Evolutionary conservation across 345 rosid genomes (phyloP).

Genomic region (Eucalyptus marginata): DNA sequence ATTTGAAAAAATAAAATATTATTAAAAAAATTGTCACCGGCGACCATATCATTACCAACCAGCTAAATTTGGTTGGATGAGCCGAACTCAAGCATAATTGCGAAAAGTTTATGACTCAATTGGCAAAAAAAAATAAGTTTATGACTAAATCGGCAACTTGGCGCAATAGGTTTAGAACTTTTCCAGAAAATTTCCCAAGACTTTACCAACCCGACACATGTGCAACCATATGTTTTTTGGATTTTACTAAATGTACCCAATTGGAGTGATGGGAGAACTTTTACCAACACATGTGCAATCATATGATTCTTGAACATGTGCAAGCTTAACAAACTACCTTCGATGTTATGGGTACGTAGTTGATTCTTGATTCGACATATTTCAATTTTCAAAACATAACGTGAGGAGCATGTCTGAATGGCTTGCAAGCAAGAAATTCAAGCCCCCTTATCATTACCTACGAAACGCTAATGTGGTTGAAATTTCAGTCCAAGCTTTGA

Average conservation of each 20-base stretch:
- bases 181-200: no score
- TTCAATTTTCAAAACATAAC: background rate
- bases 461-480: accelerated
- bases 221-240: background rate
- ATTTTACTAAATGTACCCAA: background rate
- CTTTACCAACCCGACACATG: background rate
- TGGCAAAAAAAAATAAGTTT: no score
- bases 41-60: accelerated
- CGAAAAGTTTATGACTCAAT: accelerated
- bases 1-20: no score
- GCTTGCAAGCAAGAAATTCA: background rate
- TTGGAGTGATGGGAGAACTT: background rate
- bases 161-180: accelerated
- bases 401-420: background rate
- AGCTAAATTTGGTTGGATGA: accelerated
- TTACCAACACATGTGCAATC: background rate
- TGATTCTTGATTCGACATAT: background rate
- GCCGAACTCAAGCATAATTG: accelerated
- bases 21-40: accelerated
- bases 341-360: accelerated
- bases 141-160: accelerated
- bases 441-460: background rate
- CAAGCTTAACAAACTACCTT: background rate
- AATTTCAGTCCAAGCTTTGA: background rate
- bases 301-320: background rate